A percentile compares a stretch with the other conserved stretches of the same genome.
Conservation (phyloP, 2,329 filamentous ascomycete species). For the Curvularia sp. region DNA sequence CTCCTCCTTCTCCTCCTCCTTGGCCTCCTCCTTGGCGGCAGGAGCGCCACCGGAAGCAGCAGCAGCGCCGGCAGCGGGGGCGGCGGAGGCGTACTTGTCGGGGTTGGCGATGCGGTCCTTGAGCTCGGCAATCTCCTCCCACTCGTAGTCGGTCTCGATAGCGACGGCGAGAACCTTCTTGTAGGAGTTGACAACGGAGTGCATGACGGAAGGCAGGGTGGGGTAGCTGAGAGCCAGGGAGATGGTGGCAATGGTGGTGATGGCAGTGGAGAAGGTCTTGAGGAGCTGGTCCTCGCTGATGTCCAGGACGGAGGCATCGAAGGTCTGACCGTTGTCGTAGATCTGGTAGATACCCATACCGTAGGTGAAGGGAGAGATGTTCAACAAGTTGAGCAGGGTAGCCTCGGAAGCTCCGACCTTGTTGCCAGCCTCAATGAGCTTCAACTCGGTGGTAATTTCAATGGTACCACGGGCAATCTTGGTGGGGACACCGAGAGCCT, state of each 20-base stretch:
- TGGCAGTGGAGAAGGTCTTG: conserved; percentile 77
- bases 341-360: conserved; percentile 96
- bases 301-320: conserved; percentile 85
- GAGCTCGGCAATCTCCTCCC: conserved; percentile 95
- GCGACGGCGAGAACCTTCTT: conserved; percentile 95
- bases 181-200: conserved; percentile 97
- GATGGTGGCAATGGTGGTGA: conserved; percentile 85
- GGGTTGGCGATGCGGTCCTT: conserved; percentile 99
- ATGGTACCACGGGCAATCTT: conserved; percentile 99
- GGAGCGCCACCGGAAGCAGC: conserved; percentile 61
- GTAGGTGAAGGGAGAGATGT: conserved; percentile 84
- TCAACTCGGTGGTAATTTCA: conserved; percentile 97
- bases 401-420: conserved; percentile 99
- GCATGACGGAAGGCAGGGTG: conserved; percentile 92
- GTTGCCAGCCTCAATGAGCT: conserved; percentile 89
- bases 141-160: conserved; percentile 87
- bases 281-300: conserved; percentile 95
- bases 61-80: conserved; percentile 67
- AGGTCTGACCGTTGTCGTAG: conserved; percentile 96
- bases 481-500: conserved; percentile 99
- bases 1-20: conserved; percentile 64
- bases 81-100: conserved; percentile 88
- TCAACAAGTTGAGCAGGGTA: conserved; percentile 98
- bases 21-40: conserved; percentile 54
- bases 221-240: conserved; percentile 95